phyloP scores from a whole-genome alignment of 768 basidiomycete species.

The Xanthoconium purpureum region DNA sequence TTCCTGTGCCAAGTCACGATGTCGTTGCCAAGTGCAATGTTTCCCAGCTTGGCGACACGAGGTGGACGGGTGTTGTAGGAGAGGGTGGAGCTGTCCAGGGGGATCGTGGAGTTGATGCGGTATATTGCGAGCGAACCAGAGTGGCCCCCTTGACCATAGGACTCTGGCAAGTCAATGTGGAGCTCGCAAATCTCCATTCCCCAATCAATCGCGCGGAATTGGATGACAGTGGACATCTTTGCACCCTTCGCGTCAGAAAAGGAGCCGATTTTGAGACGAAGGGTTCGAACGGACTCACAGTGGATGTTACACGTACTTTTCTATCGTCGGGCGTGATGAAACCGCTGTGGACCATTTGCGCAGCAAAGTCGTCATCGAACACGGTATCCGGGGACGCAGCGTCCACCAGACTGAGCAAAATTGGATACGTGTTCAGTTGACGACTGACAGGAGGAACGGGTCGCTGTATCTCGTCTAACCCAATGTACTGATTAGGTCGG shows the following conservation, averaged over 20 bases:
- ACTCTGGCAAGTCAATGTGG: constrained; percentile 8
- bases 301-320: constrained; percentile 1
- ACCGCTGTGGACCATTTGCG: constrained; percentile 4
- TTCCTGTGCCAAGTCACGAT: constrained; percentile 8
- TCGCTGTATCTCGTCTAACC: constrained; percentile 7
- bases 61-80: constrained; percentile 8
- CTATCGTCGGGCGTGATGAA: constrained; percentile 10
- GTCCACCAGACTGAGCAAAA: constrained; percentile 9
- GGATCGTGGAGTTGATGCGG: constrained; percentile 8
- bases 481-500: constrained; percentile 11
- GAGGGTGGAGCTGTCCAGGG: constrained; percentile 6
- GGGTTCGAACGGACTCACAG: background rate
- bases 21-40: background rate
- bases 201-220: constrained; percentile 16
- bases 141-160: background rate
- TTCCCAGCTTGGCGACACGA: constrained; percentile 5
- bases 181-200: constrained; percentile 15
- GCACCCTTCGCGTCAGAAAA: background rate
- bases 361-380: constrained; percentile 6
- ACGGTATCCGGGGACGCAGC: constrained; percentile 5
- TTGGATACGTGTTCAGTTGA: constrained; percentile 4
- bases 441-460: constrained; percentile 2
- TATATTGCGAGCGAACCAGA: constrained; percentile 5
- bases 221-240: constrained; percentile 14
- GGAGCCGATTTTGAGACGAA: background rate